Base-by-base conservation (phyloP, 768 basidiomycete species). In the Hydnum rufescens region DNA sequence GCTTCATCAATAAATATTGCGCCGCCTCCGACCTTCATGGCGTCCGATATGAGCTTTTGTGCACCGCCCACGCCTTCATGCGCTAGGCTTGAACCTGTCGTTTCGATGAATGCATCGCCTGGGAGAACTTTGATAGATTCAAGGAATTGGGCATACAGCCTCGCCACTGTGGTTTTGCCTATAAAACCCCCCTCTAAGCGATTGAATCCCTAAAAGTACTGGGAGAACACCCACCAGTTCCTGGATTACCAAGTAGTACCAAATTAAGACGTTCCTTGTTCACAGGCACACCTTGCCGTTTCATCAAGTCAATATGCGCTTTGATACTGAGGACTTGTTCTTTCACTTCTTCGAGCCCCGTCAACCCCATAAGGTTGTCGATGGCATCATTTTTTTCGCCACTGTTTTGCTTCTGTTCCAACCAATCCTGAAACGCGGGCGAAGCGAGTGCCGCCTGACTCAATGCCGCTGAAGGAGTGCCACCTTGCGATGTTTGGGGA, bases 141-240 rank as follows among this genome's bases (percentile, higher is more conserved):
- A 1, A 82, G 61, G 58, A 80, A 77, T 52, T 75, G 72, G 1
- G 75, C 76, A 57, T 80, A 82, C 31, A 70, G 65, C 18, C 79
- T 65, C 1, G 78, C 80, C 3, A 82, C 69, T 0, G 80, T 82
- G 0, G 80, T 82, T 67, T 81, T 80, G 6, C 78, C 80, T 80
- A 32, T 1, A 36, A 4, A 54, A 29, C 3, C 4, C 8, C 8
- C 34, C 19, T 26, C 8, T 1, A 25, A 13, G 26, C 8, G 13
- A 26, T 47, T 13, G 13, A 47, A 13, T 39, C 22, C 13, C 36
- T 16, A 28, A 16, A 8, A 47, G 13, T 13, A 8, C 13, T 13
- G 8, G 8, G 44, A 28, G 30, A 50, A 3, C n/a, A 56, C 68
- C 28, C 53, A 81, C 80, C 80, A 61, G 81, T 83, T 5, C 80